These are phyloP conservation scores for Fusarium nygamai DNA, from an alignment of 2,329 filamentous ascomycete genomes.

Conservation along the genomic window DNA sequence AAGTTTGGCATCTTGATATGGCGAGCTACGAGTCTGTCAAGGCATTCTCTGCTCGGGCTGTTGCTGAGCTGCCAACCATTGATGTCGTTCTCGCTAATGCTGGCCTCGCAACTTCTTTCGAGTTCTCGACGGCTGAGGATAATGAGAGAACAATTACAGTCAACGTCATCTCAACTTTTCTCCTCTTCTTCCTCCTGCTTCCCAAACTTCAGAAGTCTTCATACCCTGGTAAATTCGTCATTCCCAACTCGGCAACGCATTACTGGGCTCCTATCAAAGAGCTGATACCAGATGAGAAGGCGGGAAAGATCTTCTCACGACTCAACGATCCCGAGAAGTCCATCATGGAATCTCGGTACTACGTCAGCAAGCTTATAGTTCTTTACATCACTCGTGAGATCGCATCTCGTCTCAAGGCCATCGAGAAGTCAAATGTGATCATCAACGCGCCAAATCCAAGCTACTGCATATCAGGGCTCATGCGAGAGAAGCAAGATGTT, in stretches of 20 bases:
- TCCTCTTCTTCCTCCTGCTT: slow-evolving; percentile 33
- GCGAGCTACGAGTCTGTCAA: slow-evolving; percentile 55
- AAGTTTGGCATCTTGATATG: slow-evolving; percentile 62
- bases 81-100: slow-evolving; percentile 58
- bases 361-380: slow-evolving; percentile 47
- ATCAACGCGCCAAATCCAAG: slow-evolving; percentile 55
- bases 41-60: slow-evolving; percentile 46
- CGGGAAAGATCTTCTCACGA: slow-evolving; percentile 39
- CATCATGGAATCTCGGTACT: slow-evolving; percentile 45
- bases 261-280: slow-evolving; percentile 41
- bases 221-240: slow-evolving; percentile 23
- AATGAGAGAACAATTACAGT: slow-evolving; percentile 59
- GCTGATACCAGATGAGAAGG: slow-evolving; percentile 15
- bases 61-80: slow-evolving; percentile 49
- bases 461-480: slow-evolving; percentile 51
- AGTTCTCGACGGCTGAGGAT: slow-evolving; percentile 53
- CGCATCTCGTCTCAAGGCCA: slow-evolving; percentile 13
- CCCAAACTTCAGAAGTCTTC: slow-evolving; percentile 42
- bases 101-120: slow-evolving; percentile 49
- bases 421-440: slow-evolving; percentile 34
- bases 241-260: slow-evolving; percentile 40
- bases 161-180: slow-evolving; percentile 39
- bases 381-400: slow-evolving; percentile 47
- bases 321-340: slow-evolving; percentile 45
- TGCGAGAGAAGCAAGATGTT: slow-evolving; percentile 1